These are phyloP conservation scores for Tolypocladium nubicola DNA, from an alignment of 2,329 filamentous ascomycete species.

Conservation along the genomic window DNA sequence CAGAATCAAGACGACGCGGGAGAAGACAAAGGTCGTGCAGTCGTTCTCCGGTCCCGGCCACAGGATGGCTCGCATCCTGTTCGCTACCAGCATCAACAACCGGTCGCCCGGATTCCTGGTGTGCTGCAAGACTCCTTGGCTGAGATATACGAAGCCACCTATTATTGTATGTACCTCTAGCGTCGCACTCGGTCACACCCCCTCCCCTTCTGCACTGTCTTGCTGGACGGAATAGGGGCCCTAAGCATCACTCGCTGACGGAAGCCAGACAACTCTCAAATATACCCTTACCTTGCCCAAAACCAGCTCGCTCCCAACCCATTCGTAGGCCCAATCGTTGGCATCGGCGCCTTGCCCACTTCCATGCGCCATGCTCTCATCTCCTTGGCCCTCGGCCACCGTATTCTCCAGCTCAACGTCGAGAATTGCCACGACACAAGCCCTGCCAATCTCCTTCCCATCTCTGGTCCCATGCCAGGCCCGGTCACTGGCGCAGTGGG, in stretches of 20 bases:
- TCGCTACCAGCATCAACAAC: not conserved
- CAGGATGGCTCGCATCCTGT: not conserved
- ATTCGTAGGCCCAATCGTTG: not conserved
- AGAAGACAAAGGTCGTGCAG: not conserved
- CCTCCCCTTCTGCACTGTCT: not conserved
- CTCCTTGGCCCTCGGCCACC: conserved; percentile 1
- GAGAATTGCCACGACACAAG: not conserved
- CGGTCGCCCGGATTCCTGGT: not conserved
- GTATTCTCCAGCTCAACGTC: not conserved
- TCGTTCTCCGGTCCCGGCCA: not conserved
- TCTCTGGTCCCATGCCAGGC: not conserved
- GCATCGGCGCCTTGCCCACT: not conserved
- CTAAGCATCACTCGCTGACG: not conserved
- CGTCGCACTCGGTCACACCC: not conserved
- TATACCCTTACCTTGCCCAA: not conserved
- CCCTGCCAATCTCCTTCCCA: not conserved
- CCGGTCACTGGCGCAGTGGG: not conserved
- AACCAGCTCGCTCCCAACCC: not conserved
- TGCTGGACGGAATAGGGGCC: not conserved
- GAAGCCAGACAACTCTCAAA: not conserved
- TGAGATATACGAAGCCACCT: not conserved
- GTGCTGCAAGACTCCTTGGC: not conserved
- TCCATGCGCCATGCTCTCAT: conserved; percentile 1
- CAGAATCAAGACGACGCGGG: not conserved
- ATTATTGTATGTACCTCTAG: not conserved